Percentiles rank a stretch among this genome's conserved stretches.
phyloP scores from a whole-genome alignment of 2,329 filamentous ascomycete species.

The Phyllosticta citribraziliensis region DNA sequence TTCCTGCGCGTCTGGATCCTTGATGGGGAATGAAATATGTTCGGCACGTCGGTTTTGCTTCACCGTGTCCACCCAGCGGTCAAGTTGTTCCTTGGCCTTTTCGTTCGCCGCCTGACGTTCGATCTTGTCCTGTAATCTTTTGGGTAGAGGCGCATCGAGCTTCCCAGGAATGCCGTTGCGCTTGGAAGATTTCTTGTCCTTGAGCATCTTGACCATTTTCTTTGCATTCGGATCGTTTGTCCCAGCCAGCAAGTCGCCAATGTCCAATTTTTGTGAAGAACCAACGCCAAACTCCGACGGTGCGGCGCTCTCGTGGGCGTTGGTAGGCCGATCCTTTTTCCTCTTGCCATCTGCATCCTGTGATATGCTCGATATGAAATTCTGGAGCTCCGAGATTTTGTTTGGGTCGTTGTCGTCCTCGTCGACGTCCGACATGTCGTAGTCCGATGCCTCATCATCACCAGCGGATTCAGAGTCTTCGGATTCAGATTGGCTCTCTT shows the following conservation, averaged over 20 bases:
- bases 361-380: conserved; percentile 57
- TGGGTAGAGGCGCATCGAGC: conserved; percentile 72
- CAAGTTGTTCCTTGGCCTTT: conserved; percentile 83
- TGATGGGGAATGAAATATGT: conserved; percentile 77
- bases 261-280: conserved; percentile 56
- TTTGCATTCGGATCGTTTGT: conserved; percentile 67
- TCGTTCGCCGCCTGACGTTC: conserved; percentile 76
- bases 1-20: conserved; percentile 57
- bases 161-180: conserved; percentile 52
- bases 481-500: conserved; percentile 39
- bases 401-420: conserved; percentile 36
- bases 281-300: conserved; percentile 50
- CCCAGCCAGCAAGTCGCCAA: conserved; percentile 65
- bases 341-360: conserved; percentile 29
- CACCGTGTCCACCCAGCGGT: conserved; percentile 89
- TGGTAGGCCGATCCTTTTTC: conserved; percentile 24
- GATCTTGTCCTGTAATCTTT: conserved; percentile 75
- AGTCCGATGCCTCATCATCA: conserved; percentile 37
- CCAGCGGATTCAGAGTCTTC: conserved; percentile 41
- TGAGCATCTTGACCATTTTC: conserved; percentile 67
- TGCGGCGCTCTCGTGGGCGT: conserved; percentile 50
- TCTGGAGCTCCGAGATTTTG: conserved; percentile 55
- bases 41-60: conserved; percentile 89
- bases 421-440: conserved; percentile 40
- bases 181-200: conserved; percentile 52